phyloP scores from a whole-genome alignment of 2,329 filamentous ascomycete species.

The Xylaria sp. region DNA sequence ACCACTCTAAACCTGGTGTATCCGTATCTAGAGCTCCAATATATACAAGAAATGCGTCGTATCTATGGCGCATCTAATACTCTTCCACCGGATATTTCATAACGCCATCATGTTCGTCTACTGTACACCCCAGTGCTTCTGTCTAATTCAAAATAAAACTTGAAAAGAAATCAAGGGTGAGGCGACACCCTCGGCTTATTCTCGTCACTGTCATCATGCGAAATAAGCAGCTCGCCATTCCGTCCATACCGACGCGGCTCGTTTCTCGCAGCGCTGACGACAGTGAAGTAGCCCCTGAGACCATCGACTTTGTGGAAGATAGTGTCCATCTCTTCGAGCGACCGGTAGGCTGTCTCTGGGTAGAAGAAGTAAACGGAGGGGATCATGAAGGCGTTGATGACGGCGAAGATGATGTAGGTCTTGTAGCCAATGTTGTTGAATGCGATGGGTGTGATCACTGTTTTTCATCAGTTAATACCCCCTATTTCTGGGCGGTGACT shows the following conservation, averaged over 20 bases:
- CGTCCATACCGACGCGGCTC: slow-evolving; percentile 55
- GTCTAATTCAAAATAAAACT: too few species aligned
- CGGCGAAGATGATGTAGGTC: slow-evolving; percentile 62
- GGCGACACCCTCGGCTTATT: slow-evolving; percentile 27
- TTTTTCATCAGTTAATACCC: not conserved
- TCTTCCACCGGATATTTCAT: too few species aligned
- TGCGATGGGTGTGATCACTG: slow-evolving; percentile 53
- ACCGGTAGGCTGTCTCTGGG: slow-evolving; percentile 59
- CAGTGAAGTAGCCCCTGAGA: slow-evolving; percentile 35
- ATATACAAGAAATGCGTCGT: too few species aligned
- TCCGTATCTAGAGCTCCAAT: too few species aligned
- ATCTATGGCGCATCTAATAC: too few species aligned
- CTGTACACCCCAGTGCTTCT: not conserved
- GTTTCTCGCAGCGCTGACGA: slow-evolving; percentile 39
- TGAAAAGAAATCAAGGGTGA: not conserved
- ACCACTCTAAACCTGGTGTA: too few species aligned
- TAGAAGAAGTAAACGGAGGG: slow-evolving; percentile 57
- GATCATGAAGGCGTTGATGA: slow-evolving; percentile 58
- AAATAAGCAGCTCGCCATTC: slow-evolving; percentile 52
- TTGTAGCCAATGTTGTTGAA: slow-evolving; percentile 53
- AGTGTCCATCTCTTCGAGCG: slow-evolving; percentile 61
- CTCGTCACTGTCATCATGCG: slow-evolving; percentile 40
- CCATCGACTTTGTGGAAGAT: slow-evolving; percentile 56
- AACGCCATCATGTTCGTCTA: not conserved
- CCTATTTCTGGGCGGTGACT: too few species aligned